These are phyloP conservation scores for Diplodia intermedia DNA, from an alignment of 2,329 filamentous ascomycete genomes.

Conservation along the genomic window DNA sequence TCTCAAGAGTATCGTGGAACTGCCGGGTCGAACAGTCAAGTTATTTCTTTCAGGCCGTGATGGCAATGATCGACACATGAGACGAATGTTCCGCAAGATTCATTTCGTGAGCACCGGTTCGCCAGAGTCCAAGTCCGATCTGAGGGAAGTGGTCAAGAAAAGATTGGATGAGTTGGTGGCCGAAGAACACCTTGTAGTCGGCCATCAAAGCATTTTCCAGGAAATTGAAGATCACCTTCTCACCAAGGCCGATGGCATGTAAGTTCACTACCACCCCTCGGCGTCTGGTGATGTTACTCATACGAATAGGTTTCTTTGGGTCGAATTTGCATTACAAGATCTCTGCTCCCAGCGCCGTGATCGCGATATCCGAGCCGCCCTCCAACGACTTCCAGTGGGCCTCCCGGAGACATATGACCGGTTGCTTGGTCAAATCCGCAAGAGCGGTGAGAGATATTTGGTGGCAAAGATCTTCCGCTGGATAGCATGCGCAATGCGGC, in stretches of 20 bases:
- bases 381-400: neutral
- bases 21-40: neutral
- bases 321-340: neutral
- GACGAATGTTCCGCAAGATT: neutral
- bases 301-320: constrained; percentile 5
- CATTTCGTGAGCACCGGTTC: neutral
- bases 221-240: constrained; percentile 5
- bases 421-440: neutral
- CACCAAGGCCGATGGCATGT: neutral
- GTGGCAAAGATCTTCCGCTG: neutral
- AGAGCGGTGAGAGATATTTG: neutral
- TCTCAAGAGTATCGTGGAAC: neutral
- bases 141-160: neutral
- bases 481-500: constrained; percentile 39
- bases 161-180: neutral
- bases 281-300: neutral
- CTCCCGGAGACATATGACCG: neutral
- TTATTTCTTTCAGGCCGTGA: constrained; percentile 1
- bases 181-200: neutral
- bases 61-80: neutral
- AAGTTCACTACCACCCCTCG: neutral
- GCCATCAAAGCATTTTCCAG: neutral
- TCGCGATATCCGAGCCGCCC: neutral
- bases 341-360: neutral
- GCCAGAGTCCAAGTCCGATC: neutral